Evolutionary conservation across 495 filamentous ascomycete species (phyloP), one percentile per base, ranked within the genome.

Genomic region (Lasiosphaeris hirsuta): DNA sequence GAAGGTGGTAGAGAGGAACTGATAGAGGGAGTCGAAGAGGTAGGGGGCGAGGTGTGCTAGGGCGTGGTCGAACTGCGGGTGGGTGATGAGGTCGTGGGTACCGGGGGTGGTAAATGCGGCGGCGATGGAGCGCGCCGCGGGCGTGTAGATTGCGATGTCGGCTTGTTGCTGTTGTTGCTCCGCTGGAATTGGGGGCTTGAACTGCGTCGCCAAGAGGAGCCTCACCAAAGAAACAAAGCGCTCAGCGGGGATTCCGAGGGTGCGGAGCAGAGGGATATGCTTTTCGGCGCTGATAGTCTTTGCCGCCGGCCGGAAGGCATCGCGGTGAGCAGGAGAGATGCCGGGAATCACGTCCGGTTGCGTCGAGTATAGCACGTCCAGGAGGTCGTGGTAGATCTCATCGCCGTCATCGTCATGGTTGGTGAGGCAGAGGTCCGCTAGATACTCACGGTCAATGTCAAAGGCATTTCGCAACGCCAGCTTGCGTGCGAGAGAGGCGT

Each of bases 41-140:
- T 71, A 72, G n/a, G 68, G 65, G 10, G 64, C 63, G 23, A 69
- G 58, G 58, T 72, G 66, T 44, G 64, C 62, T 4, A 72, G 56
- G 8, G 66, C 66, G 45, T 61, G 59, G 51, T 78, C 73, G 51
- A 75, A 73, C 68, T 76, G 75, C 13, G 56, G 64, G 56, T 55
- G 54, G 7, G 62, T 62, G 42, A 67, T 62, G 35, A 62, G n/a
- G 14, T 30, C 10, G 11, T n/a, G 10, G 4, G 11, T 18, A 10
- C 45, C 30, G 14, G 3, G 17, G 13, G 57, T 46, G 13, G 38
- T 46, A 14, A 51, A 30, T 10, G 62, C 65, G 11, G 64, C 62
- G 45, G 59, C 54, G 17, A 57, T 54, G 36, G 60, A 65, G 5
- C 54, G 45, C 9, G 14, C 10, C 23, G 23, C 23, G 23, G 23